A percentile compares a stretch with the other conserved stretches of the same genome.
Evolutionary conservation across 805 yeast genomes (phyloP).

Genomic region (Danielia reshetovae): DNA sequence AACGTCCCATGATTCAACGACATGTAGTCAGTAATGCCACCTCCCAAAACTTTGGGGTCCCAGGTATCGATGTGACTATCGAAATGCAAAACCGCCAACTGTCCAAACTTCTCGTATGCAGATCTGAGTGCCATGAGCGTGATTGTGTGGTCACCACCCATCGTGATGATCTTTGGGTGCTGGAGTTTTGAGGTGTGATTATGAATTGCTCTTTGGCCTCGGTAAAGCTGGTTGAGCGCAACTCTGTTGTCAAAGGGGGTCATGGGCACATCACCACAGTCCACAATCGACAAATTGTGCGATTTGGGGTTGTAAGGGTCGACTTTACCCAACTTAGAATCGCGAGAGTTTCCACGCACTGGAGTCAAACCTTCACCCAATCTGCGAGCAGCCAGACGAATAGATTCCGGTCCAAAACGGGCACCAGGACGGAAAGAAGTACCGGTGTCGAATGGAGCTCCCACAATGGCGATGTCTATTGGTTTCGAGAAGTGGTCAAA

Average conservation of each 20-base stretch:
- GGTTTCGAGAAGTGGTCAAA: constrained; percentile 26
- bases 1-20: constrained; percentile 66
- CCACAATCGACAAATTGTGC: constrained; percentile 39
- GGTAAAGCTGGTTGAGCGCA: constrained; percentile 60
- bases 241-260: constrained; percentile 64
- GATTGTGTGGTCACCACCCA: constrained; percentile 63
- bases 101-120: constrained; percentile 46
- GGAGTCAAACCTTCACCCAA: constrained; percentile 41
- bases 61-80: constrained; percentile 72
- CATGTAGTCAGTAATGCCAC: constrained; percentile 57
- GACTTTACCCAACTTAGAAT: constrained; percentile 33
- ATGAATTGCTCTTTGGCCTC: constrained; percentile 49
- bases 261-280: constrained; percentile 68
- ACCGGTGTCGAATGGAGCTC: constrained; percentile 59
- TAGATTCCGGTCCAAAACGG: constrained; percentile 54
- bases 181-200: constrained; percentile 25
- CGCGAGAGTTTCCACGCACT: constrained; percentile 16
- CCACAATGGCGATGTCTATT: constrained; percentile 52
- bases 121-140: constrained; percentile 49
- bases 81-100: constrained; percentile 54
- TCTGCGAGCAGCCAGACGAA: constrained; percentile 45
- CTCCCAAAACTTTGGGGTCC: constrained; percentile 61
- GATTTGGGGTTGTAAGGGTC: constrained; percentile 50
- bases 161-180: constrained; percentile 42
- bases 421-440: constrained; percentile 56